A percentile compares a stretch with the other conserved stretches of the same genome.
These are phyloP conservation scores for Xerocomus spinulosus DNA, from an alignment of 768 basidiomycete genomes.

Conservation along the genomic window DNA sequence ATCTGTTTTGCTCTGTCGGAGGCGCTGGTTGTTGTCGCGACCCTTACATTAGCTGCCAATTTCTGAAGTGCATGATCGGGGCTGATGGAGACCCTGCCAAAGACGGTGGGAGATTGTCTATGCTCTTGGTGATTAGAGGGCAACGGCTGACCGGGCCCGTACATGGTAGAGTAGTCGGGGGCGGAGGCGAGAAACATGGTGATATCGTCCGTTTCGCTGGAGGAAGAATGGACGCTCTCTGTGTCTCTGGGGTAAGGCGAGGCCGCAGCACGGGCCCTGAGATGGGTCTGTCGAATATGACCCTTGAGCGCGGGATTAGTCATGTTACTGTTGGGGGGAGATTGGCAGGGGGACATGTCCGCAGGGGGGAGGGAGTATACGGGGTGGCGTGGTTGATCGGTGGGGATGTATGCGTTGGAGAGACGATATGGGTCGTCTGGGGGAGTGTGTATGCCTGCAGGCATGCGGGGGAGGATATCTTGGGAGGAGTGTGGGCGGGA, in stretches of 20 bases:
- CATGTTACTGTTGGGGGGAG: constrained; percentile 73
- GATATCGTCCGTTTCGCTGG: constrained; percentile 85
- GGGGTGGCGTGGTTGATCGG: constrained; percentile 44
- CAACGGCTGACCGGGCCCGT: constrained; percentile 40
- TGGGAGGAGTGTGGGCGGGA: constrained; percentile 80
- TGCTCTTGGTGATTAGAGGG: constrained; percentile 37
- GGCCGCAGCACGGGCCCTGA: constrained; percentile 73
- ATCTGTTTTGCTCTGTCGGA: constrained; percentile 90
- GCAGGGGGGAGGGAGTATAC: constrained; percentile 38
- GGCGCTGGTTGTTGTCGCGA: constrained; percentile 86
- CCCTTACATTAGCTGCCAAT: constrained; percentile 80
- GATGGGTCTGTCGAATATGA: constrained; percentile 70
- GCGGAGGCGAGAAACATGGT: constrained; percentile 64
- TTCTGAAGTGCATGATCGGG: constrained; percentile 81
- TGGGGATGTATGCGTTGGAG: constrained; percentile 46
- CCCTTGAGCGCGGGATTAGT: constrained; percentile 73
- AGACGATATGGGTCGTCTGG: constrained; percentile 70
- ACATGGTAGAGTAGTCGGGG: constrained; percentile 68
- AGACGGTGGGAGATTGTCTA: constrained; percentile 67
- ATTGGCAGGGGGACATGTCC: constrained; percentile 50
- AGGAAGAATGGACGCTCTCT: constrained; percentile 83
- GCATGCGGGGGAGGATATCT: constrained; percentile 53
- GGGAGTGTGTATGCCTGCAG: constrained; percentile 45
- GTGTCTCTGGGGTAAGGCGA: constrained; percentile 85
- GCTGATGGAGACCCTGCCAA: constrained; percentile 71